These are phyloP conservation scores for Komagataella ulmi DNA, from an alignment of 805 yeast genomes.

Conservation along the genomic window DNA sequence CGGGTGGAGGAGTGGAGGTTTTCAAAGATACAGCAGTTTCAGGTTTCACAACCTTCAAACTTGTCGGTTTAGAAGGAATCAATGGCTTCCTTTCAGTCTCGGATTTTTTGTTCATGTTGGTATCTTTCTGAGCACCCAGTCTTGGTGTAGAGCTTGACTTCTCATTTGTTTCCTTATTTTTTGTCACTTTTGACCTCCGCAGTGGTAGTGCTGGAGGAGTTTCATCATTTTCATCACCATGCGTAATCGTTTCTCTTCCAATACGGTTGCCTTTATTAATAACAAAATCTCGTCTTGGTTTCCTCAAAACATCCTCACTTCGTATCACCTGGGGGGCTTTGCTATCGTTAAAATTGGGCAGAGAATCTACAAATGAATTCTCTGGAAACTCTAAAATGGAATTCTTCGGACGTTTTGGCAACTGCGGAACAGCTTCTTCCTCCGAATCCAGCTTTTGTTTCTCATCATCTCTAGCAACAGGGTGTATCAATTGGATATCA, in stretches of 20 bases:
- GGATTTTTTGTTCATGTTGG: background rate
- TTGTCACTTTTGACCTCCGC: background rate
- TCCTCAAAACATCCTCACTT: constrained; percentile 10
- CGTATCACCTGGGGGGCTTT: constrained; percentile 12
- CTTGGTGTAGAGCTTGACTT: background rate
- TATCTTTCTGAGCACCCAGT: background rate
- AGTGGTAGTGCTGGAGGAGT: background rate
- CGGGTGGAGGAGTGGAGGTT: background rate
- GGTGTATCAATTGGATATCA: constrained; percentile 7
- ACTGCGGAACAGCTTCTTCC: constrained; percentile 1
- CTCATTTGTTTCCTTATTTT: background rate
- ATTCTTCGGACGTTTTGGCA: constrained; percentile 4
- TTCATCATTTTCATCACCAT: background rate
- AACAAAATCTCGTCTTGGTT: background rate
- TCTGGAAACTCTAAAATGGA: constrained; percentile 3
- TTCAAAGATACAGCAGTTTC: background rate
- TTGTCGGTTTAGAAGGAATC: background rate
- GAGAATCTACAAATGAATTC: constrained; percentile 1
- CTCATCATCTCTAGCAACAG: constrained; percentile 7
- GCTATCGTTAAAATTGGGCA: background rate
- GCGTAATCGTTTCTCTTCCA: background rate
- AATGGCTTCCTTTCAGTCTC: background rate
- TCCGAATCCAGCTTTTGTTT: background rate
- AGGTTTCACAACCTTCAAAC: background rate
- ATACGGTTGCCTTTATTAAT: background rate